Percentiles rank a stretch among this genome's conserved stretches.
phyloP scores from a whole-genome alignment of 148 eudicot species.

The Limonium bicolor region DNA sequence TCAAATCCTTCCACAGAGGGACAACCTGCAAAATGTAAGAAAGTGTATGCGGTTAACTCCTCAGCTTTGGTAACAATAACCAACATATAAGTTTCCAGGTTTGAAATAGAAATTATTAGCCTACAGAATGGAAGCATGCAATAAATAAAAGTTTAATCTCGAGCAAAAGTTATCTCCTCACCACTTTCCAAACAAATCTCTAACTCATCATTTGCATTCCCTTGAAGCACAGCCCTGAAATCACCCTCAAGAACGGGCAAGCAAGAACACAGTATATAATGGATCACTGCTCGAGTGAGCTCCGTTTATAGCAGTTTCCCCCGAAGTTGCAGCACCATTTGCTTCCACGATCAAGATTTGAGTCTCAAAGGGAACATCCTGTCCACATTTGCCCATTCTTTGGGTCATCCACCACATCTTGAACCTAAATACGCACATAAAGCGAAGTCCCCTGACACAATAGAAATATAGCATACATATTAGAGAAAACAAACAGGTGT shows the following conservation, averaged over 20 bases:
- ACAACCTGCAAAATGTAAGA: slow-evolving; percentile 38
- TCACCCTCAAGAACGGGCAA: slow-evolving; percentile 80
- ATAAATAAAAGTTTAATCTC: too few relatives aligned
- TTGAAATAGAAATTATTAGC: too few relatives aligned
- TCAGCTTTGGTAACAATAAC: too few relatives aligned
- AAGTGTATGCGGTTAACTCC: too few relatives aligned
- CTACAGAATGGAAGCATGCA: too few relatives aligned
- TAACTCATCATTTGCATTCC: slow-evolving; percentile 52
- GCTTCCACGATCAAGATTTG: slow-evolving; percentile 69
- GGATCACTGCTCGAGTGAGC: slow-evolving; percentile 11
- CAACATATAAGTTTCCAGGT: too few relatives aligned
- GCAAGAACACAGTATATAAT: slow-evolving; percentile 47
- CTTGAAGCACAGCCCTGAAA: slow-evolving; percentile 82
- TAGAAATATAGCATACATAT: too few relatives aligned
- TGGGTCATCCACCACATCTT: slow-evolving; percentile 97
- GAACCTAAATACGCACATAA: slow-evolving; percentile 78
- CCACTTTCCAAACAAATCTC: slow-evolving; percentile 89
- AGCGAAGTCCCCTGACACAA: slow-evolving; percentile 67
- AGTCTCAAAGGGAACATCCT: slow-evolving; percentile 71
- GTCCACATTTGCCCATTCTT: slow-evolving; percentile 56
- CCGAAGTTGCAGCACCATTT: slow-evolving; percentile 14
- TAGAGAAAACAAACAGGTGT: too few relatives aligned
- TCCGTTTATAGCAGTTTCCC: slow-evolving; percentile 8
- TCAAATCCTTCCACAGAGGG: slow-evolving; percentile 66
- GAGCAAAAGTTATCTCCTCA: slow-evolving; percentile 5